Conservation (phyloP, 208 protist species). For the Trypanosoma rangeli region DNA sequence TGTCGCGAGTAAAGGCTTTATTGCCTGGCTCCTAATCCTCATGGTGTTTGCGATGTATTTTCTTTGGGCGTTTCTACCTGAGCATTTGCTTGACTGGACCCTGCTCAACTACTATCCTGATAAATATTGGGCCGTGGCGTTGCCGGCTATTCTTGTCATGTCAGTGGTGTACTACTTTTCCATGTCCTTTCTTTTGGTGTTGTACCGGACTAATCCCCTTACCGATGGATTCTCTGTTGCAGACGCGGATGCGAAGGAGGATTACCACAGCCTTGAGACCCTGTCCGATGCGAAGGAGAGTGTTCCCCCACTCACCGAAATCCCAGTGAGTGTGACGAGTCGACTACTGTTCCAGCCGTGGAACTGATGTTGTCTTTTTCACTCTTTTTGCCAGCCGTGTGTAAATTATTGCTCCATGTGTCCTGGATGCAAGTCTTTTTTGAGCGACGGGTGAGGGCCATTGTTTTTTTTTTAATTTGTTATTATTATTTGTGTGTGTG, state of each 20-base stretch:
- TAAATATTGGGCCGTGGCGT: slow-evolving; percentile 89
- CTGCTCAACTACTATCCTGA: slow-evolving; percentile 90
- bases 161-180: slow-evolving; percentile 73
- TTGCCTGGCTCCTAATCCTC: slow-evolving; percentile 67
- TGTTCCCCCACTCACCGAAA: slow-evolving; percentile 81
- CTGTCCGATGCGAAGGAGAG: slow-evolving; percentile 51
- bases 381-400: background rate
- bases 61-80: slow-evolving; percentile 74
- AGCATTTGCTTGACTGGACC: slow-evolving; percentile 48
- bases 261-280: slow-evolving; percentile 51
- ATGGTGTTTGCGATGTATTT: slow-evolving; percentile 60
- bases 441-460: background rate
- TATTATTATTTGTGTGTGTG: too few relatives aligned
- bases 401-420: background rate
- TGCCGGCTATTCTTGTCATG: slow-evolving; percentile 81
- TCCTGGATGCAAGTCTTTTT: background rate
- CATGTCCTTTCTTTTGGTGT: slow-evolving; percentile 53
- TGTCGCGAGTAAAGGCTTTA: slow-evolving; percentile 89
- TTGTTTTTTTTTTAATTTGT: slow-evolving; percentile 1
- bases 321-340: slow-evolving; percentile 77
- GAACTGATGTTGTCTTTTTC: slow-evolving; percentile 31
- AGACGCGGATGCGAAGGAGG: slow-evolving; percentile 61
- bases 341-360: slow-evolving; percentile 82
- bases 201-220: slow-evolving; percentile 77
- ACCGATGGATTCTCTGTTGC: slow-evolving; percentile 70